phyloP scores from a whole-genome alignment of 805 yeast species.

The Candida gorgasii region DNA sequence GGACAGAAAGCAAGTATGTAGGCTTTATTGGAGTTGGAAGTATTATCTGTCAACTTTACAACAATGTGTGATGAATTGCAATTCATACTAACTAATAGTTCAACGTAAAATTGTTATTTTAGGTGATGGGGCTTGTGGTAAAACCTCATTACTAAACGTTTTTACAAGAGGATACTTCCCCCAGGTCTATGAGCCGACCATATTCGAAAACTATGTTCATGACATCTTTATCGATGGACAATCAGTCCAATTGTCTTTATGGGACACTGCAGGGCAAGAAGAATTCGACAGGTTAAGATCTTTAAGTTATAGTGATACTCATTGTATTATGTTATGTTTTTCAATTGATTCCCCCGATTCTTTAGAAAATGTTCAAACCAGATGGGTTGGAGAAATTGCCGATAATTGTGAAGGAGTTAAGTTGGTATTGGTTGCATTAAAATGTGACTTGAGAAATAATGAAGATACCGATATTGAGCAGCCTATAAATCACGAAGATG shows the following conservation, averaged over 20 bases:
- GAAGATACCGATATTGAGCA: conserved; percentile 48
- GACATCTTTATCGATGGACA: conserved; percentile 95
- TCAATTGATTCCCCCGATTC: conserved; percentile 94
- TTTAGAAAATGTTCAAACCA: conserved; percentile 88
- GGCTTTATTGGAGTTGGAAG: not conserved
- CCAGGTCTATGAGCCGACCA: conserved; percentile 97
- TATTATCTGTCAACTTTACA: too few relatives aligned
- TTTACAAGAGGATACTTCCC: conserved; percentile 98
- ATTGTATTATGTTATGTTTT: conserved; percentile 94
- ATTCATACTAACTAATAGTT: conserved; percentile 35
- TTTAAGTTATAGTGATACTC: conserved; percentile 90
- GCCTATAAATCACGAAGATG: conserved; percentile 29
- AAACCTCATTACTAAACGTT: conserved; percentile 90
- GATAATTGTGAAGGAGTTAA: conserved; percentile 98
- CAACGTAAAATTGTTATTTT: conserved; percentile 91
- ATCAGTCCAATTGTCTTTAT: conserved; percentile 85
- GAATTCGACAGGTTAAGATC: conserved; percentile 95
- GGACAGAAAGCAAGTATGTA: conserved; percentile 44
- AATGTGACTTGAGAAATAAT: conserved; percentile 83
- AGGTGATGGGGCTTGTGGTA: conserved; percentile 99
- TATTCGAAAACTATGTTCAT: conserved; percentile 95
- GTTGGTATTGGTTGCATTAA: conserved; percentile 87
- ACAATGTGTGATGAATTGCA: not conserved
- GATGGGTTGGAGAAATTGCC: conserved; percentile 96
- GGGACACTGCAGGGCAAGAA: conserved; percentile 99